Evolutionary conservation across 495 filamentous ascomycete genomes (phyloP).

Genomic region (Daldinia vernicosa): DNA sequence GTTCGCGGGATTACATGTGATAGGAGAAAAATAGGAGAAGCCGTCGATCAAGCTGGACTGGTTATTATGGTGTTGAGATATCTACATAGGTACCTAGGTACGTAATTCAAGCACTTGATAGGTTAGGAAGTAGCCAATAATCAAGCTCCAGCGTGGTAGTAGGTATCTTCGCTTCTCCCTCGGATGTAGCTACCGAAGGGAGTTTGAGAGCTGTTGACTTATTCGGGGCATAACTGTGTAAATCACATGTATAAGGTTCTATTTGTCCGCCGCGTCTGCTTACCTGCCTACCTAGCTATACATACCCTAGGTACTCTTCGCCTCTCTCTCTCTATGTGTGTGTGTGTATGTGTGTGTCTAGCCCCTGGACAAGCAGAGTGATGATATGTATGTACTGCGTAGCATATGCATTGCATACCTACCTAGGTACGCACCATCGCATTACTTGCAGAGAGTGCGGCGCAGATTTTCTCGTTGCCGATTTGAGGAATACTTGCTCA

Average conservation of each 20-base stretch:
- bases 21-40: background rate
- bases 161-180: slow-evolving; percentile 4
- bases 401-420: background rate
- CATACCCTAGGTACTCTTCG: background rate
- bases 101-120: slow-evolving; percentile 17
- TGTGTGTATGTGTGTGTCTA: background rate
- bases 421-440: slow-evolving; percentile 2
- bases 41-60: slow-evolving; percentile 9
- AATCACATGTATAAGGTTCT: background rate
- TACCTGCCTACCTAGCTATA: background rate
- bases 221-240: background rate
- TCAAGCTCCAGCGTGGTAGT: background rate
- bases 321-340: too few species aligned
- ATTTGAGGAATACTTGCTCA: background rate
- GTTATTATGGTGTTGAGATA: background rate
- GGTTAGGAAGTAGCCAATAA: background rate
- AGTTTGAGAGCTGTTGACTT: background rate
- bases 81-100: too few species aligned
- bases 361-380: background rate
- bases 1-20: background rate
- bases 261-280: background rate
- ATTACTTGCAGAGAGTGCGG: slow-evolving; percentile 4
- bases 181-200: slow-evolving; percentile 34
- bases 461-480: background rate
- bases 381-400: slow-evolving; percentile 9